Evolutionary conservation across 1,284 basidiomycete genomes (phyloP), one percentile per base, ranked within the genome.

Genomic region (Cryptococcus amylolentus): DNA sequence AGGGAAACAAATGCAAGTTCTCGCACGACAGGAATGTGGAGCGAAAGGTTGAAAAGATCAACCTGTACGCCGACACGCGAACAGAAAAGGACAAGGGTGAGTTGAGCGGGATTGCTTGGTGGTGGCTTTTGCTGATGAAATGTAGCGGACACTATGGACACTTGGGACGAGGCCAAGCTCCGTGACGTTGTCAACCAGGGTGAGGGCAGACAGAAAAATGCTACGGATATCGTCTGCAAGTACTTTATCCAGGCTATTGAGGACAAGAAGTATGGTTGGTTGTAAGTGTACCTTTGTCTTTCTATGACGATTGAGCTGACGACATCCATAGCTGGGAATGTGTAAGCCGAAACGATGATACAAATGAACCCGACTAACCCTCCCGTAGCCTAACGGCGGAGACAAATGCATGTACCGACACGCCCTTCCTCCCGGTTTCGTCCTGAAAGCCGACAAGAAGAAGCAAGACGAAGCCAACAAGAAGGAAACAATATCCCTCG

Each of bases 161-260:
- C 82, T 66, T 99, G 95, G 95, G 93, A 98, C 78, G 89, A 98
- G 65, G 93, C 87, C 65, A 98, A 71, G 54, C 52, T 98, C 51
- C 82, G 86, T 49, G 84, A 80, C 27, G 96, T 98, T 57, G 89
- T 98, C 9, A 70, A 87, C 14, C 90, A 89, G 52, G 98, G 98
- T 77, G 82, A 84, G 56, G 91, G 91, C 37, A 97, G 96, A 77
- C 93, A 93, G 50, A 84, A 86, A 67, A 94, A 88, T 35, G 92
- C 88, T 3, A 98, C 95, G 45, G 93, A 96, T 74, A 96, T 97
- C 70, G 94, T 98, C 9, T 98, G 95, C 86, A 98, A 95, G 79
- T 87, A 81, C 79, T 98, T 98, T 73, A 88, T 99, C 63, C 88
- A 97, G 71, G 96, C 95, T 27, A 96, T 99, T 72, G 96, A 99